These are phyloP conservation scores for Pestalotiopsis sp. DNA, from an alignment of 2,329 filamentous ascomycete species.

Conservation along the genomic window DNA sequence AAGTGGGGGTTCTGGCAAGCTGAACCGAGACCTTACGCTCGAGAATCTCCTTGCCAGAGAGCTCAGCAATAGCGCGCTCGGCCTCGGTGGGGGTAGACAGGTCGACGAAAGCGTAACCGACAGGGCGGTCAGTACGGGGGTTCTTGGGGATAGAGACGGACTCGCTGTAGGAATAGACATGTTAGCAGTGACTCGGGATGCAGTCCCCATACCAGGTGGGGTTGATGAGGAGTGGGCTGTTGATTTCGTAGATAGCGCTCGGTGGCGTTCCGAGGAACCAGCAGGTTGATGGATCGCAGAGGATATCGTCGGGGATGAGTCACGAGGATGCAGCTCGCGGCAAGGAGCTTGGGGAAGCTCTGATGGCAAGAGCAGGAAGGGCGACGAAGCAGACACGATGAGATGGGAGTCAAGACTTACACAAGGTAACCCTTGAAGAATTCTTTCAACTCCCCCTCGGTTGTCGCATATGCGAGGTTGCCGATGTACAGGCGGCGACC, in stretches of 20 bases:
- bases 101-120: conserved; percentile 98
- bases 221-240: not conserved
- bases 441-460: conserved; percentile 99
- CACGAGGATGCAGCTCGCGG: not conserved
- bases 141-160: conserved; percentile 99
- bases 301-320: not conserved
- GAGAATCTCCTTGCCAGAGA: conserved; percentile 96
- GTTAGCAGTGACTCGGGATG: conserved; percentile 32
- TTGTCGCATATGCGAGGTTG: conserved; percentile 99
- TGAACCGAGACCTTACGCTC: conserved; percentile 99
- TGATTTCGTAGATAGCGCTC: not conserved
- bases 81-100: conserved; percentile 93
- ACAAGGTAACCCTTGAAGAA: conserved; percentile 99
- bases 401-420: conserved; percentile 59
- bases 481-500: conserved; percentile 99
- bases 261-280: not conserved
- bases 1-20: conserved; percentile 95
- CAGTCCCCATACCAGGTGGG: too few species aligned
- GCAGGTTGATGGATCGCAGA: not conserved
- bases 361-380: not conserved
- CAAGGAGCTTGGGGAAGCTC: not conserved
- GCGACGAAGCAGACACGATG: not conserved
- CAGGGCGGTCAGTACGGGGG: conserved; percentile 95
- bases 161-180: conserved; percentile 63
- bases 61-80: conserved; percentile 90